phyloP scores from a whole-genome alignment of 129 eudicot species.

The Centella asiatica region DNA sequence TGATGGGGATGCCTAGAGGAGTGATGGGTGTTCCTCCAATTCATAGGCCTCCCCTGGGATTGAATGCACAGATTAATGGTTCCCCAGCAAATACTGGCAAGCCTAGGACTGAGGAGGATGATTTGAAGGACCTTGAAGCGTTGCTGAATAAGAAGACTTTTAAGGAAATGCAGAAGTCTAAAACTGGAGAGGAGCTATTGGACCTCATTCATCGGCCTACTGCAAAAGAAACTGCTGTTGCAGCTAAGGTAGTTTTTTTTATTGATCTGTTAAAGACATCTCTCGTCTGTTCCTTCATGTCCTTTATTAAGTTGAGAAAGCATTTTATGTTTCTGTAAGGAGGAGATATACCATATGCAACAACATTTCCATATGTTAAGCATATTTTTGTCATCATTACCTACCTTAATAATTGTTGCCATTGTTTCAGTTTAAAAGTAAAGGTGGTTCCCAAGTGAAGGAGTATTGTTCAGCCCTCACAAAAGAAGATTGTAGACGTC shows the following conservation, averaged over 20 bases:
- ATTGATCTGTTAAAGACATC: neutral
- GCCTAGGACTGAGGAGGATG: conserved; percentile 81
- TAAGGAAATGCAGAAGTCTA: conserved; percentile 81
- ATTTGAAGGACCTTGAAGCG: conserved; percentile 85
- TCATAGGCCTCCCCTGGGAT: conserved; percentile 54
- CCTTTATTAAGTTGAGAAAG: no score
- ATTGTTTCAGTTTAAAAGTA: conserved; percentile 67
- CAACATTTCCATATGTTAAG: neutral
- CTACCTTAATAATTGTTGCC: neutral
- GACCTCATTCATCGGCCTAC: conserved; percentile 92
- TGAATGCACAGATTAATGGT: conserved; percentile 34
- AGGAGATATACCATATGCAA: no score
- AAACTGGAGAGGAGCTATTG: conserved; percentile 89
- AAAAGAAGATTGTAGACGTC: conserved; percentile 95
- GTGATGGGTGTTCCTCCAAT: conserved; percentile 60
- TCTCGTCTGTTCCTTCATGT: neutral
- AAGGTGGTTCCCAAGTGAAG: conserved; percentile 95
- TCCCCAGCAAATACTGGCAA: conserved; percentile 26
- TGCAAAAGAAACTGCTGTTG: conserved; percentile 89
- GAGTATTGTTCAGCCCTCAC: conserved; percentile 89
- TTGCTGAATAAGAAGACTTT: conserved; percentile 82
- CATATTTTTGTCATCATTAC: neutral
- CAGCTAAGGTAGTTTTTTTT: conserved; percentile 59
- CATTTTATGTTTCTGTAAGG: no score
- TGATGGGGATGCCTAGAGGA: conserved; percentile 62